Evolutionary conservation across 2,329 filamentous ascomycete species (phyloP), one percentile per base, ranked within the genome.

Genomic region (Sordariomycetes sp.): DNA sequence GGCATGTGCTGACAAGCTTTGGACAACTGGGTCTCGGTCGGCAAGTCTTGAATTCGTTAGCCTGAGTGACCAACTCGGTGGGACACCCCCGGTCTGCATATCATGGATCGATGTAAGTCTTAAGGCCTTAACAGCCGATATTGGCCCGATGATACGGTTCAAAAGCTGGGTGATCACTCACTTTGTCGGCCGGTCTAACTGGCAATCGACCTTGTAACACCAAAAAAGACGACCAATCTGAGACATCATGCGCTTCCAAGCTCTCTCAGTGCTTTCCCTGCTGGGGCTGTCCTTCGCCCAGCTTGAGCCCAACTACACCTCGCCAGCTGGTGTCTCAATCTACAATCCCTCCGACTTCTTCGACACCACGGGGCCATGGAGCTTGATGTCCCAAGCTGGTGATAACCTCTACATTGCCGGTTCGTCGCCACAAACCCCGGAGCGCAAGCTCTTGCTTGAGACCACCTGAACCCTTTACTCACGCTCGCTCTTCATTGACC

Each of bases 331-430:
- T 3, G 46, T 52, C 8, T 39, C 46, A 25, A 46, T 53, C 27
- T 51, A 45, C 39, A 50, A 53, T 34, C 50, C 49, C 3, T 38
- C 42, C 2, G 29, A 32, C 10, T 46, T 51, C 24, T 53, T 52
- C 42, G 39, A 40, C 17, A 38, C 43, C 3, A 54, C 49, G 1
- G 49, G 50, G 0, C 45, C 49, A 8, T 52, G 48, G 48, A 54
- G 50, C 33, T 8, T 53, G 14, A 53, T 54, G 45, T 49, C 49
- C 9, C 42, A 42, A 17, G 49, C 49, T 4, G 49, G 48, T 7
- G 36, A 47, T n/a, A 50, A 40, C 3, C 37, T 56, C 3, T 55
- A 53, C 39, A 47, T 55, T 29, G 47, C 51, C 14, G 46, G 44
- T 48, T 30, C 15, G 34, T 27, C 14, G 11, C 3, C 15, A 19